Conservation (phyloP, 208 protist genomes). For the Trypanosoma mega region DNA sequence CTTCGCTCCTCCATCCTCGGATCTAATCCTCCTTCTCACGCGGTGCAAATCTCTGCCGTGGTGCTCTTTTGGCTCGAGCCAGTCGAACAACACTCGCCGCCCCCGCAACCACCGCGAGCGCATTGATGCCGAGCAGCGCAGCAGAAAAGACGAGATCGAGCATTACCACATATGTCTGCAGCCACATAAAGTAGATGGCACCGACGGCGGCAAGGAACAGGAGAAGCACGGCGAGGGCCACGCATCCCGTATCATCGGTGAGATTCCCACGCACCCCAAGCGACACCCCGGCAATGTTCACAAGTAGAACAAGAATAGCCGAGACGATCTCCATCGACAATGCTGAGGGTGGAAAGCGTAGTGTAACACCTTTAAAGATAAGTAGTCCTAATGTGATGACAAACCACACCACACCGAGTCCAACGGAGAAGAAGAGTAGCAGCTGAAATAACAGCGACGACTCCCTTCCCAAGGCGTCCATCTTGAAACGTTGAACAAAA, state of each 20-base stretch:
- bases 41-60: constrained; percentile 11
- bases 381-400: constrained; percentile 55
- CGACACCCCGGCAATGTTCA: constrained; percentile 35
- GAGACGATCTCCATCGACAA: constrained; percentile 66
- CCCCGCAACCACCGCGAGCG: constrained; percentile 35
- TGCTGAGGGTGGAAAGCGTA: constrained; percentile 64
- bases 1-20: too few relatives aligned
- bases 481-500: not conserved
- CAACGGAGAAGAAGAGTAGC: constrained; percentile 30
- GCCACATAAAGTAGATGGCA: constrained; percentile 80
- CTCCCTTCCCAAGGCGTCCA: constrained; percentile 16
- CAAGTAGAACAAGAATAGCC: constrained; percentile 42
- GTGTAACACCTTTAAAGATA: constrained; percentile 51
- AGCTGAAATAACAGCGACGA: constrained; percentile 65
- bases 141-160: constrained; percentile 70
- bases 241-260: constrained; percentile 30
- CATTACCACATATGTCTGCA: constrained; percentile 81
- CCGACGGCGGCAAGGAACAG: constrained; percentile 41
- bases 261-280: constrained; percentile 62
- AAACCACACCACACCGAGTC: constrained; percentile 49
- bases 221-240: constrained; percentile 36
- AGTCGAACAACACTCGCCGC: constrained; percentile 31
- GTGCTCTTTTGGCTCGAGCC: not conserved
- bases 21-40: not conserved
- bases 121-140: constrained; percentile 50